Percentiles rank a stretch among this genome's conserved stretches.
Conservation (phyloP, 1,284 basidiomycete genomes). For the Kwoniella shivajii region DNA sequence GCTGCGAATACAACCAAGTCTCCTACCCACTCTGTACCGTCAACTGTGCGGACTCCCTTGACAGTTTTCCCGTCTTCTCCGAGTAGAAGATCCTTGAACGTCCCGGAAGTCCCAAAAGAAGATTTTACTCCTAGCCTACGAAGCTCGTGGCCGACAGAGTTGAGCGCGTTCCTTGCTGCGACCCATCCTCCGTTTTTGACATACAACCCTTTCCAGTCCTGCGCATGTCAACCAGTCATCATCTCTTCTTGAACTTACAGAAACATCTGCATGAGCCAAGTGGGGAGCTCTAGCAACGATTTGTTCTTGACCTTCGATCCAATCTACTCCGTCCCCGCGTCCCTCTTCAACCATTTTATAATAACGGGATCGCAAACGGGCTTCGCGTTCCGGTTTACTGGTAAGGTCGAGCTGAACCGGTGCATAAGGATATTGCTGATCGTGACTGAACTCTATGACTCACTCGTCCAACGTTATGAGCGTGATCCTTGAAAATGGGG, state of each 20-base stretch:
- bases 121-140: constrained; percentile 39
- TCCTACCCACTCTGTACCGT: constrained; percentile 39
- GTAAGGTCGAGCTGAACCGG: constrained; percentile 7
- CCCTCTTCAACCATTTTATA: constrained; percentile 2
- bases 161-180: constrained; percentile 44
- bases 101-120: constrained; percentile 39
- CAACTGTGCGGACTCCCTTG: constrained; percentile 36
- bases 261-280: constrained; percentile 23
- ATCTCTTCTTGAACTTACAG: constrained; percentile 8
- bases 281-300: constrained; percentile 34
- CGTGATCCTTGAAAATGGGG: constrained; percentile 38
- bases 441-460: background rate
- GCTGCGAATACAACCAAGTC: constrained; percentile 49
- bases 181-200: constrained; percentile 46
- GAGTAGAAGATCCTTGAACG: constrained; percentile 36
- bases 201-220: constrained; percentile 45
- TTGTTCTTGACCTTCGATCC: constrained; percentile 38
- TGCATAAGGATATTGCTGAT: constrained; percentile 7
- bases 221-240: background rate
- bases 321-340: constrained; percentile 19
- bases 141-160: constrained; percentile 41
- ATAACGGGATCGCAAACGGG: constrained; percentile 6
- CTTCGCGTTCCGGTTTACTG: constrained; percentile 16
- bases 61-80: constrained; percentile 17
- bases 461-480: constrained; percentile 38